Percentiles rank a stretch among this genome's conserved stretches.
These are phyloP conservation scores for Sporisorium iseilematis-ciliati DNA, from an alignment of 1,284 basidiomycete genomes.

Conservation along the genomic window DNA sequence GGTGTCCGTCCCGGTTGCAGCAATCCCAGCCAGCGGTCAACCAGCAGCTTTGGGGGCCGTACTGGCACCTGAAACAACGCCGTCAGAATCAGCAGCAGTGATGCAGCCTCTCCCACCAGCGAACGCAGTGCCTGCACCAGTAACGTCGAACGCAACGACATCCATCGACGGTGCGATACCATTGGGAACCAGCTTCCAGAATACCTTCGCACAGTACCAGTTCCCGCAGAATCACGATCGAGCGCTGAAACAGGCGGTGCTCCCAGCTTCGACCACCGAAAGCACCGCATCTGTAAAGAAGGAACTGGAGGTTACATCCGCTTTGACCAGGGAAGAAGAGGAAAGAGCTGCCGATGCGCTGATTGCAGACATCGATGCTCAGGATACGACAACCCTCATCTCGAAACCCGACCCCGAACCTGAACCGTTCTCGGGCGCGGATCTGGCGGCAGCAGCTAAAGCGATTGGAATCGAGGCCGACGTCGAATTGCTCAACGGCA, in stretches of 20 bases:
- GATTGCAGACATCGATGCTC: conserved; percentile 24
- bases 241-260: conserved; percentile 21
- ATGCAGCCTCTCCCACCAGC: not conserved
- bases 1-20: not conserved
- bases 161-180: conserved; percentile 2
- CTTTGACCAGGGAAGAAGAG: conserved; percentile 45
- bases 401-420: conserved; percentile 1
- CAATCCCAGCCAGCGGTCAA: not conserved
- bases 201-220: conserved; percentile 49
- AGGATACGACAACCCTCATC: not conserved
- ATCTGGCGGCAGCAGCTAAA: conserved; percentile 53
- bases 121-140: not conserved
- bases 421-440: conserved; percentile 32
- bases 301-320: not conserved
- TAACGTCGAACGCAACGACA: conserved; percentile 1
- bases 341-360: conserved; percentile 44
- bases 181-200: conserved; percentile 33
- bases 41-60: not conserved
- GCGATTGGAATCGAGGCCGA: conserved; percentile 56
- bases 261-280: not conserved
- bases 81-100: not conserved
- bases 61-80: not conserved
- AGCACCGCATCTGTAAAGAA: not conserved
- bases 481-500: conserved; percentile 46
- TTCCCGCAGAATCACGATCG: conserved; percentile 41